These are phyloP conservation scores for Chamaenerion angustifolium DNA, from an alignment of 345 rosid genomes.

Conservation along the genomic window DNA sequence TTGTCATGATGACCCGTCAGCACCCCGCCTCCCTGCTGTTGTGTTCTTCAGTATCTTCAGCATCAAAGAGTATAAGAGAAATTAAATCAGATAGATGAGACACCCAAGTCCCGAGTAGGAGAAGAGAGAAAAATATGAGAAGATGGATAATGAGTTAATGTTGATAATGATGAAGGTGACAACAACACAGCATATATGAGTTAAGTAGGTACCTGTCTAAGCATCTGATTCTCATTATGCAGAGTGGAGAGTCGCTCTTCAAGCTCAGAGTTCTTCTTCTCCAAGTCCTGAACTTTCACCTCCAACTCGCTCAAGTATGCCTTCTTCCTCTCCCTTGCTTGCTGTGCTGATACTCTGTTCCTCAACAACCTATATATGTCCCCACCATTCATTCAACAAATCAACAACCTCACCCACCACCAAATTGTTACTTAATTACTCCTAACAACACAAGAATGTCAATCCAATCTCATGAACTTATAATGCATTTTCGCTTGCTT, in stretches of 20 bases:
- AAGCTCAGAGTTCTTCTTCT: slow-evolving; percentile 81
- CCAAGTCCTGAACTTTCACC: slow-evolving; percentile 66
- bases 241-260: slow-evolving; percentile 82
- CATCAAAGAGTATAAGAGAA: neutral
- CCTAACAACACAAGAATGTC: too few relatives aligned
- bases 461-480: too few relatives aligned
- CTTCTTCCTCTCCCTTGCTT: slow-evolving; percentile 97
- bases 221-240: slow-evolving; percentile 98
- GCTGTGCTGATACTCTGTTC: slow-evolving; percentile 98
- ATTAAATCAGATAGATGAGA: neutral
- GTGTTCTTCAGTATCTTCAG: slow-evolving; percentile 88
- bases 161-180: too few relatives aligned
- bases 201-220: slow-evolving; percentile 90
- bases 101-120: too few relatives aligned
- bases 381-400: neutral
- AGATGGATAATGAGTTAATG: too few relatives aligned
- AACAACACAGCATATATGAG: too few relatives aligned
- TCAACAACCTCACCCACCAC: neutral
- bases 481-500: too few relatives aligned
- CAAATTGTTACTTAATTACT: too few relatives aligned
- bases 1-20: slow-evolving; percentile 22
- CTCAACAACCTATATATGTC: slow-evolving; percentile 58
- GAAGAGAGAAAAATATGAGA: too few relatives aligned
- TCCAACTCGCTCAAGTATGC: slow-evolving; percentile 84
- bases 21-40: slow-evolving; percentile 74